Percentiles rank a stretch among this genome's conserved stretches.
Conservation (phyloP, 2,329 filamentous ascomycete genomes). For the Beauveria rudraprayagi region DNA sequence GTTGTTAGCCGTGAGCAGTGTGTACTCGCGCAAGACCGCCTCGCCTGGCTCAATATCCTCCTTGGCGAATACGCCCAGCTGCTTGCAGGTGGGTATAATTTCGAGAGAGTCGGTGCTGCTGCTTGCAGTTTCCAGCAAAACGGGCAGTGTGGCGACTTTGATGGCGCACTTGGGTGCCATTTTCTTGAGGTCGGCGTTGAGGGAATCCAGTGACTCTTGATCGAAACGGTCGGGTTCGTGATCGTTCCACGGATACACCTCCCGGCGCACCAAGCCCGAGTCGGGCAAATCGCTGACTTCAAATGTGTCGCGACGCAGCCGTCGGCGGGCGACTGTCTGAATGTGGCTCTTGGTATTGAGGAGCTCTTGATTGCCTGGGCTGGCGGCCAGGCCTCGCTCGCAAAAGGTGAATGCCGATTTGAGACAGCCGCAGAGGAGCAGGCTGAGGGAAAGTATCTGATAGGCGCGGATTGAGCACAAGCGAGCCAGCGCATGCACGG, state of each 20-base stretch:
- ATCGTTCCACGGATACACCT: conserved; percentile 63
- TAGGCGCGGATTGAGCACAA: conserved; percentile 49
- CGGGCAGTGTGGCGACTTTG: conserved; percentile 64
- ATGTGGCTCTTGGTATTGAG: conserved; percentile 46
- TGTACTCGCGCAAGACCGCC: conserved; percentile 71
- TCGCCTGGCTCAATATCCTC: conserved; percentile 72
- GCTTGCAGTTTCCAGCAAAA: conserved; percentile 52
- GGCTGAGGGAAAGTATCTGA: conserved; percentile 48
- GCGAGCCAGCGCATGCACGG: conserved; percentile 34
- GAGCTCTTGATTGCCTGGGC: conserved; percentile 49
- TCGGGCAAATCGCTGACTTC: conserved; percentile 55
- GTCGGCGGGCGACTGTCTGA: conserved; percentile 40
- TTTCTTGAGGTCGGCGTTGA: conserved; percentile 61
- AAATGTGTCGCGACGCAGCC: conserved; percentile 37
- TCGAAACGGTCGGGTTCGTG: conserved; percentile 65
- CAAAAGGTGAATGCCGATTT: conserved; percentile 61
- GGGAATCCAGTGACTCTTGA: conserved; percentile 55
- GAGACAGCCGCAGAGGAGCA: conserved; percentile 59
- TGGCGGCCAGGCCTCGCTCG: conserved; percentile 48
- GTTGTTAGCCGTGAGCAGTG: conserved; percentile 82
- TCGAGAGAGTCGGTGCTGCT: conserved; percentile 38
- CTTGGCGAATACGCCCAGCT: conserved; percentile 85
- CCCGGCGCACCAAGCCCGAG: conserved; percentile 58
- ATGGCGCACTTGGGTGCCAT: conserved; percentile 80
- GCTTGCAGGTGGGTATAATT: conserved; percentile 54